phyloP scores from a whole-genome alignment of 768 basidiomycete genomes.

The Xerocomus potaroensis region DNA sequence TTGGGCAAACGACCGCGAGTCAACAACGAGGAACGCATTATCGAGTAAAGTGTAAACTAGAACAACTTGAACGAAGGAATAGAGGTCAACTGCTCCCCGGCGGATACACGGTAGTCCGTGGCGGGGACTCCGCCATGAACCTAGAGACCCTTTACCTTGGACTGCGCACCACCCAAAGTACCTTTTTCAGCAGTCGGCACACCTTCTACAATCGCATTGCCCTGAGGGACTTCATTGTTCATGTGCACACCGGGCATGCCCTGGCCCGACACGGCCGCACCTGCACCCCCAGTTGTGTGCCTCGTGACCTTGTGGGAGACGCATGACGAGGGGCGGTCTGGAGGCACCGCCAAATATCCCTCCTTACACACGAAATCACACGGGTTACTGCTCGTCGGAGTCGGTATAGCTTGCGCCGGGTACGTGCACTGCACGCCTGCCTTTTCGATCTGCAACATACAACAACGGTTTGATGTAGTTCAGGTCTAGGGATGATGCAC shows the following conservation, averaged over 20 bases:
- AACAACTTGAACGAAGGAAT: no score
- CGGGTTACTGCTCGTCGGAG: constrained; percentile 8
- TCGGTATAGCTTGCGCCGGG: constrained; percentile 27
- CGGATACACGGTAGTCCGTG: no score
- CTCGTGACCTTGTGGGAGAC: not conserved
- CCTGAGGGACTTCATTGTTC: not conserved
- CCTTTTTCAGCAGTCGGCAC: not conserved
- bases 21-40: no score
- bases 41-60: no score
- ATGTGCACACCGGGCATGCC: not conserved
- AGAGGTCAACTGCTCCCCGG: no score
- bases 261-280: not conserved
- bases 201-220: not conserved
- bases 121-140: no score
- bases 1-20: no score
- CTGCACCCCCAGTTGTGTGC: not conserved
- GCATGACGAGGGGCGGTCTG: not conserved
- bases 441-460: constrained; percentile 24
- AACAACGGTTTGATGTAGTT: no score
- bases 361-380: constrained; percentile 24
- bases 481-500: not conserved
- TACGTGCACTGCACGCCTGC: constrained; percentile 21
- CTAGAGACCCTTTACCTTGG: no score
- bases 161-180: not conserved
- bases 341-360: not conserved